Conservation (phyloP, 2,329 filamentous ascomycete species). For the Mycosphaerella sp. region DNA sequence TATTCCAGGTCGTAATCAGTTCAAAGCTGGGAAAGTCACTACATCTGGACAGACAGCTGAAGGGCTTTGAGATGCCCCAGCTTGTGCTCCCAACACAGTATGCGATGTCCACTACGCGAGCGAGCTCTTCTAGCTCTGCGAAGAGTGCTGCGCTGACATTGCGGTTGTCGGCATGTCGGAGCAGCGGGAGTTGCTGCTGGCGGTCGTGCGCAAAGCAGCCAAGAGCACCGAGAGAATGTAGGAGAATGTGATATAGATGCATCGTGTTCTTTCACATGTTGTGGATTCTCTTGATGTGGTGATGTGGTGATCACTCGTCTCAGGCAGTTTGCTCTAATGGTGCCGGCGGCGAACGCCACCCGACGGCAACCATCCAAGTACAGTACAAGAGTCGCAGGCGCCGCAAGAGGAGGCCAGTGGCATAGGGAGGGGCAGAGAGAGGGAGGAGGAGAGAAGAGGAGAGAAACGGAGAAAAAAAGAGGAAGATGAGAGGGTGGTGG, state of each 20-base stretch:
- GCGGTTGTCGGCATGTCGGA: conserved; percentile 32
- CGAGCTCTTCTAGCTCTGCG: conserved; percentile 73
- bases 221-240: conserved; percentile 21
- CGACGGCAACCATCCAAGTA: background rate
- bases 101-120: conserved; percentile 87
- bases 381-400: background rate
- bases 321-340: background rate
- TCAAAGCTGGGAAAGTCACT: conserved; percentile 73
- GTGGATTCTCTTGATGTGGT: background rate
- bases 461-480: background rate
- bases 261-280: conserved; percentile 3
- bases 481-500: background rate
- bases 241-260: background rate
- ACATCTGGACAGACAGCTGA: conserved; percentile 79
- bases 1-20: conserved; percentile 81
- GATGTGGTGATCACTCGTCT: background rate
- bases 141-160: conserved; percentile 62
- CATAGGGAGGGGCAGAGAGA: background rate
- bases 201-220: conserved; percentile 14
- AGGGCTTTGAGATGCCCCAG: conserved; percentile 76
- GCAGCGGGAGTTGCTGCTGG: conserved; percentile 30
- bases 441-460: background rate
- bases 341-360: background rate
- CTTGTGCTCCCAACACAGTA: conserved; percentile 88
- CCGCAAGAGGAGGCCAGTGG: background rate